A percentile compares a stretch with the other conserved stretches of the same genome.
Evolutionary conservation across 202 grass and related monocot genomes (phyloP).

Genomic region (Setaria italica): DNA sequence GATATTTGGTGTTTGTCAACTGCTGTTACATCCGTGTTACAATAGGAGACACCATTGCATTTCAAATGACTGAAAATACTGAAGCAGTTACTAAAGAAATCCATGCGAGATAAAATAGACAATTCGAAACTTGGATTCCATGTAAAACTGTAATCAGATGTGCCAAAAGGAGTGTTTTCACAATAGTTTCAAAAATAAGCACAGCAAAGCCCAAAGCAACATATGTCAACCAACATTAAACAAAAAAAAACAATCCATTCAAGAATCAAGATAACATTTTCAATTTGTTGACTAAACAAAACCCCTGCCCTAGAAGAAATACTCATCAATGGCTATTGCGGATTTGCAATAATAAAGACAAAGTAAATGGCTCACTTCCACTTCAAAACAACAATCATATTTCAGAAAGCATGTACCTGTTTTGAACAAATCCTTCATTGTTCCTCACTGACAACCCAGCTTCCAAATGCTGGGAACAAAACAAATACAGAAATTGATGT

Average conservation of each 20-base stretch:
- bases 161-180: background rate
- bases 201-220: background rate
- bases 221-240: background rate
- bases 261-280: slow-evolving; percentile 38
- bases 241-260: background rate
- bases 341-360: background rate
- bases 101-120: background rate
- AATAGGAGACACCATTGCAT: background rate
- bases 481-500: slow-evolving; percentile 12
- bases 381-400: slow-evolving; percentile 27
- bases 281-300: background rate
- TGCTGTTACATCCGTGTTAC: background rate
- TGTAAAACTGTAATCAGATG: background rate
- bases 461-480: slow-evolving; percentile 78
- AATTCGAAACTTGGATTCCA: background rate
- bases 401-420: slow-evolving; percentile 55
- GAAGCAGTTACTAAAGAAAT: background rate
- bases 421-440: slow-evolving; percentile 80
- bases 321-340: background rate
- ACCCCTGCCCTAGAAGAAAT: too few species aligned
- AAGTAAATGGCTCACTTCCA: slow-evolving; percentile 21
- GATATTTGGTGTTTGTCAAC: background rate
- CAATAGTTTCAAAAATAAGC: background rate
- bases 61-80: background rate
- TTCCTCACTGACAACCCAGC: slow-evolving; percentile 78